These are phyloP conservation scores for Colletotrichum plurivorum DNA, from an alignment of 2,329 filamentous ascomycete genomes.

Conservation along the genomic window DNA sequence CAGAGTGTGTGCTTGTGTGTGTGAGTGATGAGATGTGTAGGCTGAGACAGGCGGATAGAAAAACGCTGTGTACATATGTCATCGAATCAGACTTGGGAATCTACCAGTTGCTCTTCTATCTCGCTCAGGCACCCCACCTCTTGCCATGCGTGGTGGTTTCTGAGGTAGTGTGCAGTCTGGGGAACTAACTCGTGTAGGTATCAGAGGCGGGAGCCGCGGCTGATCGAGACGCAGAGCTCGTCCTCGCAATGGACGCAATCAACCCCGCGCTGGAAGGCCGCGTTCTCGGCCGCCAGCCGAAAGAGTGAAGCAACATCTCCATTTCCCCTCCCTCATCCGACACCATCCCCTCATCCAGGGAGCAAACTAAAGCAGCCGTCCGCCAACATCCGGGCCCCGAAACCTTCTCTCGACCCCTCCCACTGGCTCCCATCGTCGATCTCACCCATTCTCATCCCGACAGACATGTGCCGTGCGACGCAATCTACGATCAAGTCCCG, in stretches of 20 bases:
- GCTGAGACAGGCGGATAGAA: slow-evolving; percentile 33
- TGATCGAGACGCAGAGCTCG: too few relatives aligned
- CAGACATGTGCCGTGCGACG: slow-evolving; percentile 20
- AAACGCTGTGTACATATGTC: slow-evolving; percentile 43
- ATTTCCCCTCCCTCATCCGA: slow-evolving; percentile 7
- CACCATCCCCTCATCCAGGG: not conserved
- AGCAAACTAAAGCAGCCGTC: not conserved
- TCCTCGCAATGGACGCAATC: too few relatives aligned
- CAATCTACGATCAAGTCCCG: not conserved
- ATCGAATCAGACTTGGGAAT: slow-evolving; percentile 40
- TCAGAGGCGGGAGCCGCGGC: too few relatives aligned
- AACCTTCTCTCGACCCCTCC: not conserved
- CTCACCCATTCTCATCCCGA: not conserved
- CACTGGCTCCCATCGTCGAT: not conserved
- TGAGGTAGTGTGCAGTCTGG: too few relatives aligned
- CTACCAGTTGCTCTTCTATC: slow-evolving; percentile 18
- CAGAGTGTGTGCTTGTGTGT: too few relatives aligned
- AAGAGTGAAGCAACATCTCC: not conserved
- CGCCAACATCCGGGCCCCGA: slow-evolving; percentile 4
- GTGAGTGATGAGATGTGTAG: slow-evolving; percentile 29
- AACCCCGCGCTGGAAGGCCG: not conserved
- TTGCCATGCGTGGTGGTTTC: not conserved
- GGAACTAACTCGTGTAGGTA: too few relatives aligned
- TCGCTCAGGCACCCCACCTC: not conserved
- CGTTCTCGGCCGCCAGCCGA: not conserved